Base-by-base conservation (phyloP, 768 basidiomycete species). In the Stropharia rugosoannulata region DNA sequence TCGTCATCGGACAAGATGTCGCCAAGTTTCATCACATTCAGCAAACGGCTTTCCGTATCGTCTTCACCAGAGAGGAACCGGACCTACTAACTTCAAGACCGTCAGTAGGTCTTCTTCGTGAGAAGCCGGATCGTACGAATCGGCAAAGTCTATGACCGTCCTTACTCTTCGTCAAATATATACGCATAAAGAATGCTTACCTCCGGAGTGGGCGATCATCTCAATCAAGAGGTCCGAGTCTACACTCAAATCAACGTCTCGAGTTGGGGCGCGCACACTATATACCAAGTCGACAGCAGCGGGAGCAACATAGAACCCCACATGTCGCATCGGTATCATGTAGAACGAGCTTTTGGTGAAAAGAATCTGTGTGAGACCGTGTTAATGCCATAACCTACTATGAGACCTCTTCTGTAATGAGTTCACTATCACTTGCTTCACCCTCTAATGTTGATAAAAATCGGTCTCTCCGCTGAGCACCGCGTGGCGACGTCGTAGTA, bases 401-500 rank as follows among this genome's bases (percentile, higher is more conserved):
- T 44, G 48, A 22, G 22, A 55, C n/a, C 49, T 49, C 43, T 11
- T 40, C 49, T 46, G 47, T 12, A 45, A 41, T 8, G 18, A 22
- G 38, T 37, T 39, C 18, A n/a, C 38, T 13, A 16, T 41, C 36
- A 63, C 74, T 57, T 39, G 86, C 87, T 74, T 90, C 85, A 8
- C 75, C 75, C 25, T 85, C 80, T 9, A 83, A 50, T 15, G 81
- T 80, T n/a, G 75, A 74, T 49, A 87, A 59, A 66, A 88, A 98
- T 29, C 87, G 77, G 59, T 83, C 79, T 38, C 86, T 73, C 22
- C 96, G 76, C 89, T 0, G 93, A 93, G 64, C 92, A 95, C 40
- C 82, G 78, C 0, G 92, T 96, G 0, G 95, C 91, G 73, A 89
- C 85, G 64, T 90, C 90, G 72, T 93, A 97, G 66, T 95, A 96